These are phyloP conservation scores for Hymenoscyphus scutula DNA, from an alignment of 2,329 filamentous ascomycete genomes.

Conservation along the genomic window DNA sequence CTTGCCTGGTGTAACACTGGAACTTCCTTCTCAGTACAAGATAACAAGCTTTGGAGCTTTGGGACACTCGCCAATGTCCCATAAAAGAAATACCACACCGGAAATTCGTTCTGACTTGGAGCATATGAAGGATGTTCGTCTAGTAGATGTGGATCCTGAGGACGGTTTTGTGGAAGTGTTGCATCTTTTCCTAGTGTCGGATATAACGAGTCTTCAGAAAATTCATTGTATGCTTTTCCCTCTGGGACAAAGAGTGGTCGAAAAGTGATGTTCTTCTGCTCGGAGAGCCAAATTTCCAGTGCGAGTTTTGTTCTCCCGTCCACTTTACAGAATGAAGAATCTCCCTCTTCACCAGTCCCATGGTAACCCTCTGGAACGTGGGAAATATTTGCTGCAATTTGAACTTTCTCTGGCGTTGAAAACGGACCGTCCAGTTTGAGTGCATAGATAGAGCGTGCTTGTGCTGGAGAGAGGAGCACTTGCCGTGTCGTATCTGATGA, in stretches of 20 bases:
- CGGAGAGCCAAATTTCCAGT: neutral
- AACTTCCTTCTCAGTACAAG: neutral
- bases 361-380: neutral
- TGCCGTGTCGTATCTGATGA: neutral
- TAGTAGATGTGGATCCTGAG: neutral
- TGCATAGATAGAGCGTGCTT: neutral
- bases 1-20: neutral
- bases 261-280: neutral
- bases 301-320: neutral
- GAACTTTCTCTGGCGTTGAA: neutral
- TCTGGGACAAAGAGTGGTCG: neutral
- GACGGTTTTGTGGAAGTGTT: neutral
- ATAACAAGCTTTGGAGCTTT: neutral
- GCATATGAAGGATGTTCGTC: neutral
- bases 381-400: neutral
- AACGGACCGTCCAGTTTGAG: neutral
- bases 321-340: neutral
- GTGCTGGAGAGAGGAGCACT: neutral
- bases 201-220: neutral
- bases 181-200: neutral
- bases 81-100: neutral
- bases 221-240: neutral
- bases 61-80: neutral
- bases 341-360: neutral
- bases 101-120: neutral